A percentile compares a stretch with the other conserved stretches of the same genome.
Conservation (phyloP, 805 yeast genomes). For the Candida palmyrensis region DNA sequence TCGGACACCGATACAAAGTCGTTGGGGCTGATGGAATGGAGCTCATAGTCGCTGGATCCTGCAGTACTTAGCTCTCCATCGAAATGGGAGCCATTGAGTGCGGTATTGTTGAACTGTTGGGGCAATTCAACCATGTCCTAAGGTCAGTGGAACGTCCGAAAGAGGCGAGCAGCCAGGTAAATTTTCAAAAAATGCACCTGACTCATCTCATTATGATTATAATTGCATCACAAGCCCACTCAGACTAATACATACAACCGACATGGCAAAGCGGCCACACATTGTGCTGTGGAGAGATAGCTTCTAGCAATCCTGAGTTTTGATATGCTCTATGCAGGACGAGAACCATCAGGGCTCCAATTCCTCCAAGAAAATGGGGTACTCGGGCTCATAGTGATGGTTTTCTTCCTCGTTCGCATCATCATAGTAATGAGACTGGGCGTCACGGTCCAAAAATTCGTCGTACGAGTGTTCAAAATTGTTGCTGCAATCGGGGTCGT, state of each 20-base stretch:
- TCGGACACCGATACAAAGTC: constrained; percentile 1
- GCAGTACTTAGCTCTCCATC: too few species aligned
- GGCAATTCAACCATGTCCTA: constrained; percentile 25
- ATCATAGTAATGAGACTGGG: constrained; percentile 19
- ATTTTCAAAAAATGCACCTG: too few species aligned
- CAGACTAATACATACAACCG: constrained; percentile 29
- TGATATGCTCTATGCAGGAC: neutral
- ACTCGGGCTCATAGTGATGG: constrained; percentile 8
- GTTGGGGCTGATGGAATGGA: neutral
- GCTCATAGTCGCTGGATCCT: too few species aligned
- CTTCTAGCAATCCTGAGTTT: neutral
- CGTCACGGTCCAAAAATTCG: constrained; percentile 21
- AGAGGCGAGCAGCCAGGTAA: too few species aligned
- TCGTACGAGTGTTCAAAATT: constrained; percentile 33
- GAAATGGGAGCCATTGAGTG: constrained; percentile 4
- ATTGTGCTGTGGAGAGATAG: constrained; percentile 17
- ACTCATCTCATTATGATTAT: too few species aligned
- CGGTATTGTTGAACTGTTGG: constrained; percentile 19
- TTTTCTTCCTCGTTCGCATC: constrained; percentile 7
- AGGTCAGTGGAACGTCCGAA: constrained; percentile 5
- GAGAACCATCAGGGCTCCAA: neutral
- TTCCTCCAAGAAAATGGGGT: constrained; percentile 6
- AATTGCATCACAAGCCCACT: too few species aligned
- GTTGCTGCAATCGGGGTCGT: constrained; percentile 27
- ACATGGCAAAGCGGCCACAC: constrained; percentile 62